Evolutionary conservation across 1,284 basidiomycete species (phyloP).

Genomic region (Peniophora sp.): DNA sequence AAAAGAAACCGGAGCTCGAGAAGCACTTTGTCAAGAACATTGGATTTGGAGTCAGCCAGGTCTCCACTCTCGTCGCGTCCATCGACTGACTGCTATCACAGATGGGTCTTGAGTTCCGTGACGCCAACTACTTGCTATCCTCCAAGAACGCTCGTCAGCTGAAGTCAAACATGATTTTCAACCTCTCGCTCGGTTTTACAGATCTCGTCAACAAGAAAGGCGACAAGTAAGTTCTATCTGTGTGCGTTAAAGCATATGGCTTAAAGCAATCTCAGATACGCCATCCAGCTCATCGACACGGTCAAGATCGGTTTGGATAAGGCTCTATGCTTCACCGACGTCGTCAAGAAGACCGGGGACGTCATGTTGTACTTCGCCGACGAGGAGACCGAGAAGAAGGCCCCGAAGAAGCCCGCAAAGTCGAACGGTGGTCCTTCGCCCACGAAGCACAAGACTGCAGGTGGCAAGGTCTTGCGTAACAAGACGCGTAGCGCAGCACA

Average conservation of each 20-base stretch:
- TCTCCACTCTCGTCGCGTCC: background rate
- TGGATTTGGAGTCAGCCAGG: slow-evolving; percentile 72
- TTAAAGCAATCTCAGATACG: slow-evolving; percentile 50
- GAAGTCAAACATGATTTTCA: slow-evolving; percentile 80
- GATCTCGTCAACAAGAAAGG: slow-evolving; percentile 73
- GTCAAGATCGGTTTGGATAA: slow-evolving; percentile 71
- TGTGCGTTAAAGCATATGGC: background rate
- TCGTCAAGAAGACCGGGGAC: slow-evolving; percentile 77
- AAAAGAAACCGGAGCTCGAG: slow-evolving; percentile 78
- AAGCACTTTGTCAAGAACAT: slow-evolving; percentile 84
- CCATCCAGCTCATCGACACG: slow-evolving; percentile 87
- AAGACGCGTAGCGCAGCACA: slow-evolving; percentile 77
- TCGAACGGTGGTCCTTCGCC: slow-evolving; percentile 53
- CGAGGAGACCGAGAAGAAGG: slow-evolving; percentile 33
- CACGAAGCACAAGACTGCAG: slow-evolving; percentile 63
- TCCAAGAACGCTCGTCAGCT: slow-evolving; percentile 72
- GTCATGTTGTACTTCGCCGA: slow-evolving; percentile 80
- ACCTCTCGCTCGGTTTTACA: slow-evolving; percentile 79
- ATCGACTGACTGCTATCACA: slow-evolving; percentile 22
- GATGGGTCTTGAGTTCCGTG: slow-evolving; percentile 94
- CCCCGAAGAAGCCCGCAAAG: slow-evolving; percentile 48
- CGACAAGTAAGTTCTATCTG: slow-evolving; percentile 49
- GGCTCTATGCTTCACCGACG: slow-evolving; percentile 74
- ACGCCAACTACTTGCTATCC: slow-evolving; percentile 78
- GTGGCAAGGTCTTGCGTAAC: slow-evolving; percentile 77